Evolutionary conservation across 2,329 filamentous ascomycete genomes (phyloP), one percentile per base, ranked within the genome.

Genomic region (Botrytis sinoallii): DNA sequence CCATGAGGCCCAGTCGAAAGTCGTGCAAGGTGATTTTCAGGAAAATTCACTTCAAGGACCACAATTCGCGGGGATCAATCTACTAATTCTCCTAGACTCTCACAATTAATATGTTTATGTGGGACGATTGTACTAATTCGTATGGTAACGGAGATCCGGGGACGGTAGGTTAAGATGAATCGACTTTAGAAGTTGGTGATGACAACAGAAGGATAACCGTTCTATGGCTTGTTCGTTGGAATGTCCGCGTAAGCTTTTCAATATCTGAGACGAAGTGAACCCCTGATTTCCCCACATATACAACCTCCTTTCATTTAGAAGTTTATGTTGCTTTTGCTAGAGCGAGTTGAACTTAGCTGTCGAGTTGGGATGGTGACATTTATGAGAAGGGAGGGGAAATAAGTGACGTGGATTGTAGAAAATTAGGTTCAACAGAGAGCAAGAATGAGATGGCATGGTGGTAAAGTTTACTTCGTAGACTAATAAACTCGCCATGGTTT

Each of bases 221-320:
- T 32, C 16, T 12, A 25, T 66, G 63, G 42, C 42, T 44, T 48
- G 63, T 66, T 42, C 42, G 29, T 48, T 48, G 32, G 42, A 22
- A 48, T 66, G 63, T 66, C 63, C 63, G 42, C 63, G 42, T 66
- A 48, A 48, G 42, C 63, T 66, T 65, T 48, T 66, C 18, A n/a
- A 14, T 32, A 35, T 25, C 63, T 48, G 42, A 66, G 63, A 66
- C 63, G 42, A 35, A 46, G 22, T 14, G 18, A 48, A 20, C n/a
- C 42, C 63, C 42, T 66, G 63, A 66, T 48, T 48, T 66, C 29
- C 25, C 63, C 63, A 66, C n/a, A n/a, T 35, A 22, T 4, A 35
- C 25, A 44, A 66, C 29, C n/a, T 65, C 42, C 63, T 65, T 65
- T 65, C 42, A 65, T 65, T 46, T 65, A n/a, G 18, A 46, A 46